phyloP scores from a whole-genome alignment of 176 grass and related monocot genomes.

The Aegilops longissima region DNA sequence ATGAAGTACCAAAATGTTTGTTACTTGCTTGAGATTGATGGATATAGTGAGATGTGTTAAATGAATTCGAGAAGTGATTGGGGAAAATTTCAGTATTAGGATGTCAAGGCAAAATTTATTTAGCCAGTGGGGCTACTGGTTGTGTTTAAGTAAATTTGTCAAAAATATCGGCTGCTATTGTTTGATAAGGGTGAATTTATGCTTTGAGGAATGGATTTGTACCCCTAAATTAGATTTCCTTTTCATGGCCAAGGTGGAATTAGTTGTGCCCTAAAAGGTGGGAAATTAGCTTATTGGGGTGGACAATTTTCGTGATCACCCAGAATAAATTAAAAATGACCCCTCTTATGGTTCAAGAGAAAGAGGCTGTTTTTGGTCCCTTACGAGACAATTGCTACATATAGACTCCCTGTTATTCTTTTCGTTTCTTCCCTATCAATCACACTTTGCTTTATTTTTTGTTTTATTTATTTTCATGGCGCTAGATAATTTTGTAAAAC shows the following conservation, averaged over 20 bases:
- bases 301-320: background rate
- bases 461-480: background rate
- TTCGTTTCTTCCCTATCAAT: background rate
- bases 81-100: background rate
- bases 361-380: background rate
- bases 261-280: constrained; percentile 6
- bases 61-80: background rate
- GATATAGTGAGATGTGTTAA: background rate
- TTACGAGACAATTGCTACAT: background rate
- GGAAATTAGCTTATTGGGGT: background rate
- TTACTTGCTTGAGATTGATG: background rate
- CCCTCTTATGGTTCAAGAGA: background rate
- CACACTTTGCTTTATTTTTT: background rate
- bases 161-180: background rate
- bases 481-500: background rate
- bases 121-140: background rate
- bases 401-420: background rate
- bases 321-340: background rate
- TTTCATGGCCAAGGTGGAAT: background rate
- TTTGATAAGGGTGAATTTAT: background rate
- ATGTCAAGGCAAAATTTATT: background rate
- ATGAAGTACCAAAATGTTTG: background rate
- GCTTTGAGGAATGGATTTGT: background rate
- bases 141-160: background rate
- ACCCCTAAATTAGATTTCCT: background rate